A percentile compares a stretch with the other conserved stretches of the same genome.
Conservation (phyloP, 2,329 filamentous ascomycete genomes). For the Trichoderma semiorbis region DNA sequence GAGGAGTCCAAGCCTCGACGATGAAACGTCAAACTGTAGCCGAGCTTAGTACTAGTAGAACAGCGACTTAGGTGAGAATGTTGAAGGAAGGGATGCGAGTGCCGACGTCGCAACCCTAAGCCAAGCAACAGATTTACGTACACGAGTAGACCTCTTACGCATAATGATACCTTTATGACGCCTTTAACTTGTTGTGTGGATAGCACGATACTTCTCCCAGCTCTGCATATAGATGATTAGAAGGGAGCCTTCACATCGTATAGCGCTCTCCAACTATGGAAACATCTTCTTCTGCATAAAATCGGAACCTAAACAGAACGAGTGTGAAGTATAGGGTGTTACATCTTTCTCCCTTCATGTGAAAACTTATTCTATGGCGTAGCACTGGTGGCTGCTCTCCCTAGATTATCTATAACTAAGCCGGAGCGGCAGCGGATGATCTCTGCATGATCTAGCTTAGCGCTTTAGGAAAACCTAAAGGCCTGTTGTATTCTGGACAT, state of each 20-base stretch:
- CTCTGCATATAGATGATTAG: no score
- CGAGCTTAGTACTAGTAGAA: constrained; percentile 6
- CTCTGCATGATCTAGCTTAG: background rate
- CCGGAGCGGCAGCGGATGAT: background rate
- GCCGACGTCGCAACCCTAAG: constrained; percentile 1
- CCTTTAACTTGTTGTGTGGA: background rate
- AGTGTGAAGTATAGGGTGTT: background rate
- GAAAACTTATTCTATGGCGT: background rate
- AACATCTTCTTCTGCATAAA: background rate
- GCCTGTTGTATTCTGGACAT: background rate
- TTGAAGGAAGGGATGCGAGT: background rate
- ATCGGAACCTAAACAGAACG: no score
- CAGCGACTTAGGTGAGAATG: constrained; percentile 6
- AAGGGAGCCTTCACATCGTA: background rate
- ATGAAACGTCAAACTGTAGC: background rate
- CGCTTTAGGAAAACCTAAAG: no score
- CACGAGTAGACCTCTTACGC: background rate
- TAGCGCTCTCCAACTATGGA: background rate
- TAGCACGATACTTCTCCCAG: no score
- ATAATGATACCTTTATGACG: background rate
- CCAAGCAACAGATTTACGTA: background rate
- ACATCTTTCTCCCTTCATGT: background rate
- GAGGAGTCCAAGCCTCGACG: background rate
- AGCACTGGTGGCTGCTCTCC: background rate
- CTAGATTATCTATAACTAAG: background rate